These are phyloP conservation scores for Trifolium dubium DNA, from an alignment of 306 rosid genomes.

Conservation along the genomic window DNA sequence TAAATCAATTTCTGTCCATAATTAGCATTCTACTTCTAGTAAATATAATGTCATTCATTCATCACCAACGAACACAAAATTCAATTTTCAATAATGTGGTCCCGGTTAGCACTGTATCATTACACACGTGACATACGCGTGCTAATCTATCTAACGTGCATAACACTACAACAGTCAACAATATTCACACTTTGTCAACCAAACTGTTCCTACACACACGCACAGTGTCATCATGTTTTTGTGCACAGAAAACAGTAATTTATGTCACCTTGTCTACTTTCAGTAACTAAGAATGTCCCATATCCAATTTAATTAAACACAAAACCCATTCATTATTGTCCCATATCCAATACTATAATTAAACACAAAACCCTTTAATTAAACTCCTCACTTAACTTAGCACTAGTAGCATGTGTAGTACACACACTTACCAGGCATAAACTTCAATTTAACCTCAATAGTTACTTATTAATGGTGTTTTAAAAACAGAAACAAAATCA, in stretches of 20 bases:
- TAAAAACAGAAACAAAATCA: no score
- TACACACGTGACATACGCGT: slow-evolving; percentile 55
- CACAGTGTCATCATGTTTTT: slow-evolving; percentile 45
- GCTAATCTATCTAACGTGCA: slow-evolving; percentile 45
- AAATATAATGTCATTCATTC: no score
- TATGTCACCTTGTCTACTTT: slow-evolving; percentile 45
- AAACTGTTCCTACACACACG: slow-evolving; percentile 38
- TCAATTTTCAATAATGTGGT: slow-evolving; percentile 41
- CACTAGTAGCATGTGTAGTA: no score
- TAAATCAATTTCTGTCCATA: no score
- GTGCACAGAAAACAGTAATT: slow-evolving; percentile 42
- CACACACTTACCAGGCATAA: not conserved
- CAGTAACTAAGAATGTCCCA: slow-evolving; percentile 12
- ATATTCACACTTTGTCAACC: slow-evolving; percentile 44
- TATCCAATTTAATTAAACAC: slow-evolving; percentile 11
- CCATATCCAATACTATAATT: slow-evolving; percentile 23
- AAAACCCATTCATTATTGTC: slow-evolving; percentile 24
- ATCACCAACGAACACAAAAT: slow-evolving; percentile 8
- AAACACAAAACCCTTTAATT: slow-evolving; percentile 5
- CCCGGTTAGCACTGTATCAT: slow-evolving; percentile 13
- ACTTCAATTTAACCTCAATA: not conserved
- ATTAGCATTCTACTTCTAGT: no score
- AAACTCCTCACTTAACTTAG: slow-evolving; percentile 26
- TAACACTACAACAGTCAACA: not conserved
- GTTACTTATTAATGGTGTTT: not conserved